Percentiles rank a stretch among this genome's conserved stretches.
These are phyloP conservation scores for Rutstroemia sydowiana DNA, from an alignment of 2,329 filamentous ascomycete species.

Conservation along the genomic window DNA sequence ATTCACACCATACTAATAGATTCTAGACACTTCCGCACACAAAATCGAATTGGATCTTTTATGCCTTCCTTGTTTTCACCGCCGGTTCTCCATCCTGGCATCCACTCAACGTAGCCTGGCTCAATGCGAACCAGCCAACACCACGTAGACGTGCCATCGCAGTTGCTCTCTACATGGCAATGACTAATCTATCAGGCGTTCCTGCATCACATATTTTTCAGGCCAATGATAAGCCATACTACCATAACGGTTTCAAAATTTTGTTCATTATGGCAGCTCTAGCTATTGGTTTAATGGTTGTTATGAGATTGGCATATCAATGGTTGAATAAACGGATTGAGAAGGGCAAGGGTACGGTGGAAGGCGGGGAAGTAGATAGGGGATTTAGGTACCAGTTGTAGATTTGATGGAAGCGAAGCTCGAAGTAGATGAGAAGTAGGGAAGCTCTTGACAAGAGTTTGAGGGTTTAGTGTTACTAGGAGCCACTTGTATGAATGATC, in stretches of 20 bases:
- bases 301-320: slow-evolving; percentile 2
- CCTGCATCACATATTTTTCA: slow-evolving; percentile 7
- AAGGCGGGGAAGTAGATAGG: slow-evolving; percentile 6
- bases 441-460: neutral
- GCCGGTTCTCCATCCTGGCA: slow-evolving; percentile 5
- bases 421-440: neutral
- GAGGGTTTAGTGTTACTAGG: no score
- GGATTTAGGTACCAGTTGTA: slow-evolving; percentile 8
- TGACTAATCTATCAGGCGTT: slow-evolving; percentile 2
- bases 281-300: slow-evolving; percentile 5
- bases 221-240: slow-evolving; percentile 6
- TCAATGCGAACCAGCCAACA: slow-evolving; percentile 4
- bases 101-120: slow-evolving; percentile 9
- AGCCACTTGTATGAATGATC: no score
- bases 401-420: no score
- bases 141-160: slow-evolving; percentile 6
- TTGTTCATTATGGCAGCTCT: slow-evolving; percentile 6
- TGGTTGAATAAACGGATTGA: slow-evolving; percentile 7
- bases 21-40: slow-evolving; percentile 2
- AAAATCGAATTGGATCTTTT: slow-evolving; percentile 6
- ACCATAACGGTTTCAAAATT: slow-evolving; percentile 5
- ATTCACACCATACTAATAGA: neutral
- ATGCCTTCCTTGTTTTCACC: slow-evolving; percentile 8
- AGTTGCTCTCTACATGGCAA: slow-evolving; percentile 5
- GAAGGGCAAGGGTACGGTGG: slow-evolving; percentile 2